phyloP scores from a whole-genome alignment of 2,329 filamentous ascomycete genomes.

The Fusarium newnesense region DNA sequence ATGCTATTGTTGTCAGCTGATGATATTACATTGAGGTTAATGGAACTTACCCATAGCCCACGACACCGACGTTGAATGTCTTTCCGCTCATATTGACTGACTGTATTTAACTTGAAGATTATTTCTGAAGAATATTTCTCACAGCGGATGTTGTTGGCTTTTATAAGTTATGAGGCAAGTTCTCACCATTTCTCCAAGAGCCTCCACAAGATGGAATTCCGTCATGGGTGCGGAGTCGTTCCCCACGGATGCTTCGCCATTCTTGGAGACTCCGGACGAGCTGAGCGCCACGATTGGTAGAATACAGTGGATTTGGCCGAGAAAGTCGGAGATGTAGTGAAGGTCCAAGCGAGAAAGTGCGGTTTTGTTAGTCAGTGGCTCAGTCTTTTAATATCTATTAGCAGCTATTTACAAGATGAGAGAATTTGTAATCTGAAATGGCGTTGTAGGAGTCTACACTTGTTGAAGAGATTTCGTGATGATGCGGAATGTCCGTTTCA shows the following conservation, averaged over 20 bases:
- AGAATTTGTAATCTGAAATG: background rate
- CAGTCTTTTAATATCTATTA: background rate
- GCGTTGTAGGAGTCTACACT: background rate
- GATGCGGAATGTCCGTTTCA: constrained; percentile 10
- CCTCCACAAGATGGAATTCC: constrained; percentile 33
- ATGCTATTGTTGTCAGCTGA: constrained; percentile 52
- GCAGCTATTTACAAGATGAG: background rate
- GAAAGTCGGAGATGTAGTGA: constrained; percentile 23
- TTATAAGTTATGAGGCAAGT: constrained; percentile 8
- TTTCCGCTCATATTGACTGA: constrained; percentile 48
- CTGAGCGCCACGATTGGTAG: constrained; percentile 28
- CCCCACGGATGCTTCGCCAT: constrained; percentile 38
- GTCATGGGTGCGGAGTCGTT: constrained; percentile 37
- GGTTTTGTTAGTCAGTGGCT: constrained; percentile 21
- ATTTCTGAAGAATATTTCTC: background rate
- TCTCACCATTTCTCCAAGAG: constrained; percentile 12
- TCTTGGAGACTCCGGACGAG: constrained; percentile 12
- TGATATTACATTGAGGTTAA: constrained; percentile 2
- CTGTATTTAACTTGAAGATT: background rate
- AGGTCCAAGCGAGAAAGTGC: constrained; percentile 34
- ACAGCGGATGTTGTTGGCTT: background rate
- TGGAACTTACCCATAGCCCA: constrained; percentile 61
- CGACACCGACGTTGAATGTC: constrained; percentile 61
- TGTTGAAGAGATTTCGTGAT: background rate
- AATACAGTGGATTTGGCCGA: constrained; percentile 40